Conservation (phyloP, 2,329 filamentous ascomycete species). For the Fusarium compactum region DNA sequence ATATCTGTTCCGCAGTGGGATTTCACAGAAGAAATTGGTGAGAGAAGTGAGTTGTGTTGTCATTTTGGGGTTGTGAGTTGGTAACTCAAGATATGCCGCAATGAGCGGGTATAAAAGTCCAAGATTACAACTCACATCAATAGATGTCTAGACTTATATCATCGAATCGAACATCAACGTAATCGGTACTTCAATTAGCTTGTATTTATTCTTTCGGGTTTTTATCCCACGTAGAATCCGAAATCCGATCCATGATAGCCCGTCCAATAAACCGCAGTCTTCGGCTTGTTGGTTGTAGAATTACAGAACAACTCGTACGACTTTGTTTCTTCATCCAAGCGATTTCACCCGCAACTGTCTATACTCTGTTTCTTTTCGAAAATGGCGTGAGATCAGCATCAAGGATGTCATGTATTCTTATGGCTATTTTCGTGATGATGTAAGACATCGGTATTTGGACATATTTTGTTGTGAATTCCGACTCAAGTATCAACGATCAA, state of each 20-base stretch:
- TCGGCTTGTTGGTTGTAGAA: not conserved
- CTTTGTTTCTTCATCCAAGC: not conserved
- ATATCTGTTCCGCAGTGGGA: slow-evolving; percentile 1
- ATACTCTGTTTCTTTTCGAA: not conserved
- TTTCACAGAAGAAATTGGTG: not conserved
- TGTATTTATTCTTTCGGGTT: not conserved
- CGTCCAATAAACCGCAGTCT: slow-evolving; percentile 6
- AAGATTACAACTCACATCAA: not conserved
- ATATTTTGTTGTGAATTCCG: not conserved
- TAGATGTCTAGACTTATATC: not conserved
- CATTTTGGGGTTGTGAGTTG: slow-evolving; percentile 5
- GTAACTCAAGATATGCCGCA: not conserved
- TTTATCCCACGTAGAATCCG: not conserved
- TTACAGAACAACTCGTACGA: slow-evolving; percentile 14
- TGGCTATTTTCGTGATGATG: not conserved
- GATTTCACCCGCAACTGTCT: not conserved
- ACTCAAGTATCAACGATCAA: not conserved
- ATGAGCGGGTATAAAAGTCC: not conserved
- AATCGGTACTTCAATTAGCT: not conserved
- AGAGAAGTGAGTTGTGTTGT: slow-evolving; percentile 19
- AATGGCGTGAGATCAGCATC: not conserved
- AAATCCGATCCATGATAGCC: not conserved
- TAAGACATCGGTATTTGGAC: not conserved
- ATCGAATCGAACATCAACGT: not conserved
- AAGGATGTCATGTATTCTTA: not conserved